Conservation (phyloP, 768 basidiomycete species). For the Mycena albidolilacea region DNA sequence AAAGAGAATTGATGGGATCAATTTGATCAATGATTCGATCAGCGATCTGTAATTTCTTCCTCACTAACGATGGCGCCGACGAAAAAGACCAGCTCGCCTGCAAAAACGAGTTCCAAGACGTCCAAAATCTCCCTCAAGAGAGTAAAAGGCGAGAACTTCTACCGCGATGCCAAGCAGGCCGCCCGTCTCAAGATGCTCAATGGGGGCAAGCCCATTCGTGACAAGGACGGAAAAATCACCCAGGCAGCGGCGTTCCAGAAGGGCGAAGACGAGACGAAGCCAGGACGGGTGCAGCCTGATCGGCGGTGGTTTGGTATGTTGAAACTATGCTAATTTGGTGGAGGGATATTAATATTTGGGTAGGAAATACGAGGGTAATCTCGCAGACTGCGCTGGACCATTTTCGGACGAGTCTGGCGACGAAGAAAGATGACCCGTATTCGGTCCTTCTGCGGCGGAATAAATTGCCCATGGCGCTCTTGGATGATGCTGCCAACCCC, state of each 20-base stretch:
- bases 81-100: conserved; percentile 52
- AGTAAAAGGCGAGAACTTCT: conserved; percentile 97
- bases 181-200: conserved; percentile 91
- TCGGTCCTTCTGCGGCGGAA: conserved; percentile 94
- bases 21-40: too few relatives aligned
- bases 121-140: conserved; percentile 72
- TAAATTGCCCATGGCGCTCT: conserved; percentile 96
- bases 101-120: conserved; percentile 59
- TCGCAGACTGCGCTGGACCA: conserved; percentile 97
- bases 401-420: conserved; percentile 90
- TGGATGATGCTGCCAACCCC: conserved; percentile 91
- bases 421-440: conserved; percentile 94
- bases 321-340: not conserved
- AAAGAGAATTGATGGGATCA: too few relatives aligned
- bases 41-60: not conserved
- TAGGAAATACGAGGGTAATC: conserved; percentile 98
- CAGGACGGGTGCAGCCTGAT: conserved; percentile 95
- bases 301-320: conserved; percentile 95
- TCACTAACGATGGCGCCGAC: conserved; percentile 55
- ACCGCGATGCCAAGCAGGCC: conserved; percentile 94
- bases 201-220: conserved; percentile 91
- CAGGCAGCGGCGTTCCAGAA: conserved; percentile 97
- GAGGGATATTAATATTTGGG: not conserved
- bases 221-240: conserved; percentile 93
- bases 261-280: conserved; percentile 91